These are phyloP conservation scores for Stereum hirsutum DNA, from an alignment of 1,284 basidiomycete genomes.

Conservation along the genomic window DNA sequence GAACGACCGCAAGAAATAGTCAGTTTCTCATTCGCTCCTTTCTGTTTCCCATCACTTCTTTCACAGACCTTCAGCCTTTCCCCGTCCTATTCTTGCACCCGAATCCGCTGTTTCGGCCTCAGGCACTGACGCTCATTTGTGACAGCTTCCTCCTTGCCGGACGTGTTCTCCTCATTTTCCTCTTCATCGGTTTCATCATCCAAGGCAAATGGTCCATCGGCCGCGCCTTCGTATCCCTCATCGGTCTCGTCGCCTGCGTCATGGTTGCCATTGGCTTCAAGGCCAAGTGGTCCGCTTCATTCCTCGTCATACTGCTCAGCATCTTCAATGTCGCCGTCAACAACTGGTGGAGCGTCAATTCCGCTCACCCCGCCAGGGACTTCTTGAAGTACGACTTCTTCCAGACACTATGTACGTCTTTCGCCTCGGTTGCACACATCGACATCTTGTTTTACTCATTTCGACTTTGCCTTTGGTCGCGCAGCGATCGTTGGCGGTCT, in stretches of 20 bases:
- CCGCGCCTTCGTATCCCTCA: slow-evolving; percentile 79
- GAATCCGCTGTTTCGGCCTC: slow-evolving; percentile 5
- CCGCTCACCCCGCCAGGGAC: slow-evolving; percentile 90
- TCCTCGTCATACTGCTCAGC: slow-evolving; percentile 88
- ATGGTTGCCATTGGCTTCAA: slow-evolving; percentile 99
- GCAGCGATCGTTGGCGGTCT: slow-evolving; percentile 95
- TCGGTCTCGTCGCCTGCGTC: slow-evolving; percentile 86
- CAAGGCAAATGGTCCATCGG: slow-evolving; percentile 87
- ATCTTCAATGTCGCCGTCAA: slow-evolving; percentile 98
- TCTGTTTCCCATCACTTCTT: too few species aligned
- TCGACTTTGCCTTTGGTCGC: slow-evolving; percentile 16
- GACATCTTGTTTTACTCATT: slow-evolving; percentile 3
- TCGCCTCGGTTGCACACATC: not conserved
- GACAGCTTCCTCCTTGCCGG: slow-evolving; percentile 91
- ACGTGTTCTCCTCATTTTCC: slow-evolving; percentile 95
- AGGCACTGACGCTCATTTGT: not conserved
- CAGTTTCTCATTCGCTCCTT: slow-evolving; percentile 26
- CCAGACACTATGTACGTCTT: slow-evolving; percentile 78
- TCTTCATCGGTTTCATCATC: slow-evolving; percentile 97
- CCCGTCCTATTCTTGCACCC: too few species aligned
- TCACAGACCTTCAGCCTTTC: too few species aligned
- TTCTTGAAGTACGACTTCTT: slow-evolving; percentile 98
- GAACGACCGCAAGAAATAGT: slow-evolving; percentile 98
- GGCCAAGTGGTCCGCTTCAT: slow-evolving; percentile 97
- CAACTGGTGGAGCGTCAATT: slow-evolving; percentile 98